These are phyloP conservation scores for Quillaja saponaria DNA, from an alignment of 306 rosid species.

Conservation along the genomic window DNA sequence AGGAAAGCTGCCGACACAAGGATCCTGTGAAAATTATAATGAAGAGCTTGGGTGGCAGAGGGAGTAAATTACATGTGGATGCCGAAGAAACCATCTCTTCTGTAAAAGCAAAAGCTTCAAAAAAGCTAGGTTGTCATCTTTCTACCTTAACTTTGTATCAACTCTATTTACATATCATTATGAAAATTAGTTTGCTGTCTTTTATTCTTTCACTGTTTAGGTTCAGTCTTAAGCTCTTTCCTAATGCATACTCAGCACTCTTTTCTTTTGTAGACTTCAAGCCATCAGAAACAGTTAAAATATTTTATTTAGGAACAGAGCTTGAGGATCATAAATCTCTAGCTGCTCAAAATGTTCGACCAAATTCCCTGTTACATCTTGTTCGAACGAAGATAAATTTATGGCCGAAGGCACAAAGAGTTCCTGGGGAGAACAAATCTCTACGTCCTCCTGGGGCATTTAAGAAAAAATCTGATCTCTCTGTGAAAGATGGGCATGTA, in stretches of 20 bases:
- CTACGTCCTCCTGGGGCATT: slow-evolving; percentile 97
- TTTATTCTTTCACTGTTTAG: background rate
- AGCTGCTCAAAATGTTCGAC: slow-evolving; percentile 76
- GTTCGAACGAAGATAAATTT: slow-evolving; percentile 81
- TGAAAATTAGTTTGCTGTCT: background rate
- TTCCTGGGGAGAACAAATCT: slow-evolving; percentile 88
- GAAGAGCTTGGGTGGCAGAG: slow-evolving; percentile 96
- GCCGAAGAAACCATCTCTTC: slow-evolving; percentile 79
- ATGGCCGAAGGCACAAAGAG: slow-evolving; percentile 77
- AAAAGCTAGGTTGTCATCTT: slow-evolving; percentile 83
- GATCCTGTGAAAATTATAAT: slow-evolving; percentile 81
- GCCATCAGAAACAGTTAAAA: slow-evolving; percentile 66
- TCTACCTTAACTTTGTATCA: slow-evolving; percentile 17
- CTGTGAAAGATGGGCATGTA: slow-evolving; percentile 95
- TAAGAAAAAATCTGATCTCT: slow-evolving; percentile 93
- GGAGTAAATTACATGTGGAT: slow-evolving; percentile 76
- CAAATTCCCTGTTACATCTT: slow-evolving; percentile 92
- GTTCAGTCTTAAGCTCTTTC: slow-evolving; percentile 9
- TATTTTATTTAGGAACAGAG: slow-evolving; percentile 76
- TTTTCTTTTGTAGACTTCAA: slow-evolving; percentile 67
- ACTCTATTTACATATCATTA: background rate
- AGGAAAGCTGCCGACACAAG: slow-evolving; percentile 70
- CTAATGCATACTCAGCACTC: slow-evolving; percentile 14
- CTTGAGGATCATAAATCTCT: slow-evolving; percentile 78
- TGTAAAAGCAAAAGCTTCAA: slow-evolving; percentile 82